These are phyloP conservation scores for Melampsora larici-populina DNA, from an alignment of 1,284 basidiomycete species.

Conservation along the genomic window DNA sequence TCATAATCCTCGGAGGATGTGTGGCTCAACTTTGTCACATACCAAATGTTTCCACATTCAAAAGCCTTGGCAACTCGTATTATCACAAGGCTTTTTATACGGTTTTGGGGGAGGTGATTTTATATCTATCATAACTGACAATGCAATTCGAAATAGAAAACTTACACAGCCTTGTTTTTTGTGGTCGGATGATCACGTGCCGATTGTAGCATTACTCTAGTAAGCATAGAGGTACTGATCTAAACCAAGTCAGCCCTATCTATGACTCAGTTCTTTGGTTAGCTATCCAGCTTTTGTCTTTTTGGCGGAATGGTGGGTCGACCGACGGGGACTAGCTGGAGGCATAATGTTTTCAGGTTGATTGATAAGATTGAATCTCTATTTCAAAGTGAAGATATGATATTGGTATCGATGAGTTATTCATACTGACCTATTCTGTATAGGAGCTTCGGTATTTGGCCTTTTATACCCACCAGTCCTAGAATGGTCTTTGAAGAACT, in stretches of 20 bases:
- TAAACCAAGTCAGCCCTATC: neutral
- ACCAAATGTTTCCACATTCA: neutral
- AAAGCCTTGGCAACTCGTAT: constrained; percentile 16
- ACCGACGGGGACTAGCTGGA: constrained; percentile 19
- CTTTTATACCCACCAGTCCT: constrained; percentile 17
- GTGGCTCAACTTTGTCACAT: neutral
- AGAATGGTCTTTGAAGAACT: constrained; percentile 36
- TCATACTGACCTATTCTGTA: neutral
- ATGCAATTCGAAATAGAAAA: neutral
- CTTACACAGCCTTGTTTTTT: neutral
- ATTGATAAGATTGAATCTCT: neutral
- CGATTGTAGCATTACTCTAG: neutral
- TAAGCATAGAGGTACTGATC: neutral
- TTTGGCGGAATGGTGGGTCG: constrained; percentile 37
- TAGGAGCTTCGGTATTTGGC: constrained; percentile 30
- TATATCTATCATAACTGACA: neutral
- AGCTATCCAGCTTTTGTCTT: constrained; percentile 36
- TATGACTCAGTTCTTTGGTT: neutral
- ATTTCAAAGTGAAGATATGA: neutral
- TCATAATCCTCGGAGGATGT: neutral
- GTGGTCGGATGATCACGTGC: neutral
- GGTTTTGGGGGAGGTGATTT: constrained; percentile 28
- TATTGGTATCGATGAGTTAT: neutral
- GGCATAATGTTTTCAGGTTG: constrained; percentile 31
- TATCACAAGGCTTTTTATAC: constrained; percentile 20